These are phyloP conservation scores for Deuterostichococcus epilithicus DNA, from an alignment of 139 green algal genomes.

Conservation along the genomic window DNA sequence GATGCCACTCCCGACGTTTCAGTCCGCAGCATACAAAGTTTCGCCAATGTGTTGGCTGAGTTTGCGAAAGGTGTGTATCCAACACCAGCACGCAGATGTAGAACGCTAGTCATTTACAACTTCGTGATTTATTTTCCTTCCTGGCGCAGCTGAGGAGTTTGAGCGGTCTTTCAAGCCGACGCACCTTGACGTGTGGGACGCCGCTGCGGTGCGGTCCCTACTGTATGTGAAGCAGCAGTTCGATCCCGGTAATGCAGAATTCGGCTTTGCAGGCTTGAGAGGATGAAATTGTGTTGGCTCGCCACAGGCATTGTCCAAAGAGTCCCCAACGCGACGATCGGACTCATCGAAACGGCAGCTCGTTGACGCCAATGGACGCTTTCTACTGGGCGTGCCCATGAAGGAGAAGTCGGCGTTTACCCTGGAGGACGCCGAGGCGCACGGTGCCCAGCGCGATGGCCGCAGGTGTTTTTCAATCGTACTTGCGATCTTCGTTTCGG, in stretches of 20 bases:
- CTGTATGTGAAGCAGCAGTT: neutral
- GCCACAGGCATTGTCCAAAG: neutral
- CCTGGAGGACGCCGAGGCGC: neutral
- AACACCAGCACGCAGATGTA: neutral
- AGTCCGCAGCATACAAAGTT: neutral
- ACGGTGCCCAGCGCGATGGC: conserved; percentile 22
- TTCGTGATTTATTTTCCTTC: neutral
- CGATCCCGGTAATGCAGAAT: no score
- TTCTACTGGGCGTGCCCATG: conserved; percentile 27
- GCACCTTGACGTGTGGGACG: conserved; percentile 33
- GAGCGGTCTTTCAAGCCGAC: conserved; percentile 25
- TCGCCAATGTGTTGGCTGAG: neutral
- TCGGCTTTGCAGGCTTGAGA: neutral
- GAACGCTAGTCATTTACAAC: neutral
- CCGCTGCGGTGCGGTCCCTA: neutral
- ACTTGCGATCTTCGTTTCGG: no score
- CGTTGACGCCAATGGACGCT: conserved; percentile 37
- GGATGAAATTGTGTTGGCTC: neutral
- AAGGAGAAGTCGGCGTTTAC: conserved; percentile 15
- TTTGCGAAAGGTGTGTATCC: neutral
- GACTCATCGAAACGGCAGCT: conserved; percentile 23
- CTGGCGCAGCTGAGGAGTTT: conserved; percentile 19
- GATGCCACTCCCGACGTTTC: neutral
- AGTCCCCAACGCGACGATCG: neutral
- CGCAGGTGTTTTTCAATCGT: conserved; percentile 1